Evolutionary conservation across 2,329 filamentous ascomycete genomes (phyloP).

Genomic region (Penicillium hesseltinei): DNA sequence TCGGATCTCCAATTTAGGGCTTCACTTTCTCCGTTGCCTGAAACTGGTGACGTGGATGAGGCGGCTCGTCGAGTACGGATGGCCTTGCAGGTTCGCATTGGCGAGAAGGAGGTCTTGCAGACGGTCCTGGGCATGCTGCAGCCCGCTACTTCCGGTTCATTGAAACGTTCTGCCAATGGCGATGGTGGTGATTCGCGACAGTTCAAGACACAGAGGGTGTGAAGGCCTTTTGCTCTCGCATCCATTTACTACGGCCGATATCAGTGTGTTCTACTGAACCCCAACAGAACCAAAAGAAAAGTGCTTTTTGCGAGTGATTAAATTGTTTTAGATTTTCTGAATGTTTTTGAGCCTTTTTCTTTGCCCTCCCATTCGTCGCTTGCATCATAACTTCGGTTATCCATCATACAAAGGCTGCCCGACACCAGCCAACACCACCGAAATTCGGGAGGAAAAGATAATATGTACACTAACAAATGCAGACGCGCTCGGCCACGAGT

Average conservation of each 20-base stretch:
- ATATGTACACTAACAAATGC: constrained; percentile 41
- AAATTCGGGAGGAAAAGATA: constrained; percentile 20
- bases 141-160: constrained; percentile 20
- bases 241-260: neutral
- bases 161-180: constrained; percentile 33
- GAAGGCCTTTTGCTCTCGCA: constrained; percentile 4
- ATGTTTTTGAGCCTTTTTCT: constrained; percentile 24
- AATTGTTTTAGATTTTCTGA: constrained; percentile 34
- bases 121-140: constrained; percentile 49
- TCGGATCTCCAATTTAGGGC: constrained; percentile 49
- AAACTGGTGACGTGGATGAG: constrained; percentile 36
- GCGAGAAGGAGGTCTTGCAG: constrained; percentile 67
- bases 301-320: constrained; percentile 24
- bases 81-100: constrained; percentile 66
- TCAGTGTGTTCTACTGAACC: constrained; percentile 9
- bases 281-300: constrained; percentile 12
- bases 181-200: constrained; percentile 27
- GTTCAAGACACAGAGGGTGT: constrained; percentile 28
- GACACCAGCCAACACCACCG: constrained; percentile 14
- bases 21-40: constrained; percentile 30
- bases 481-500: constrained; percentile 13
- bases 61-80: constrained; percentile 47
- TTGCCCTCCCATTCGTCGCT: constrained; percentile 30
- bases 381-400: constrained; percentile 39
- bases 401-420: constrained; percentile 32